Evolutionary conservation across 192 early-diverging fungal genomes (phyloP).

Genomic region (Dispira simplex): DNA sequence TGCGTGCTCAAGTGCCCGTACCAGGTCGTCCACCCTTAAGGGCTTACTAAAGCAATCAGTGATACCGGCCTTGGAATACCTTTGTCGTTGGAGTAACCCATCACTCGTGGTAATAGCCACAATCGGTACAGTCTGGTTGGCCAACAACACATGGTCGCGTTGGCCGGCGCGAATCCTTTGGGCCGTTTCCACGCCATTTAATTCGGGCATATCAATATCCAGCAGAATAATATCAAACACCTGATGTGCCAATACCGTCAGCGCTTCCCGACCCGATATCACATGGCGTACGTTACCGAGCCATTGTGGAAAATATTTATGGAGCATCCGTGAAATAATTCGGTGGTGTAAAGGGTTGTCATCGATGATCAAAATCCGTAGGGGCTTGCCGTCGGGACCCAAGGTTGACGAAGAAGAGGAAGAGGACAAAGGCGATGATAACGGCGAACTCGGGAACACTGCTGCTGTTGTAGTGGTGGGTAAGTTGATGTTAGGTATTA

Average conservation of each 20-base stretch:
- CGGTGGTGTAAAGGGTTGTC: slow-evolving; percentile 50
- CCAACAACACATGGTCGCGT: slow-evolving; percentile 20
- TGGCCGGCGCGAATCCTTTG: slow-evolving; percentile 27
- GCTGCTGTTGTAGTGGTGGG: too few relatives aligned
- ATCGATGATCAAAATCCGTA: slow-evolving; percentile 42
- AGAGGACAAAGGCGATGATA: too few relatives aligned
- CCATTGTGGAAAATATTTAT: slow-evolving; percentile 29
- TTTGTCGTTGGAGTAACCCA: slow-evolving; percentile 26
- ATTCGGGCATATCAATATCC: slow-evolving; percentile 53
- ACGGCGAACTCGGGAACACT: too few relatives aligned
- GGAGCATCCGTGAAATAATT: slow-evolving; percentile 38
- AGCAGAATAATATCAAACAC: slow-evolving; percentile 43
- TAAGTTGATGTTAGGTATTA: too few relatives aligned
- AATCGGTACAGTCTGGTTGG: slow-evolving; percentile 39
- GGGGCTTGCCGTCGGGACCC: slow-evolving; percentile 3
- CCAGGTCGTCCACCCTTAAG: slow-evolving; percentile 18
- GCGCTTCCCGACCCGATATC: slow-evolving; percentile 30
- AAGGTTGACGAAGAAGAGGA: too few relatives aligned
- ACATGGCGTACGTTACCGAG: slow-evolving; percentile 25
- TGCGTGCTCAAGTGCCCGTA: too few relatives aligned
- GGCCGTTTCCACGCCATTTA: slow-evolving; percentile 45
- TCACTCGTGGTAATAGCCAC: slow-evolving; percentile 49
- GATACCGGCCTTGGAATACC: slow-evolving; percentile 38
- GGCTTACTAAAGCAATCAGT: slow-evolving; percentile 37
- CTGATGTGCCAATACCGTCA: slow-evolving; percentile 25